Base-by-base conservation (phyloP, 441 rosid genomes). In the Erysimum pusillum region DNA sequence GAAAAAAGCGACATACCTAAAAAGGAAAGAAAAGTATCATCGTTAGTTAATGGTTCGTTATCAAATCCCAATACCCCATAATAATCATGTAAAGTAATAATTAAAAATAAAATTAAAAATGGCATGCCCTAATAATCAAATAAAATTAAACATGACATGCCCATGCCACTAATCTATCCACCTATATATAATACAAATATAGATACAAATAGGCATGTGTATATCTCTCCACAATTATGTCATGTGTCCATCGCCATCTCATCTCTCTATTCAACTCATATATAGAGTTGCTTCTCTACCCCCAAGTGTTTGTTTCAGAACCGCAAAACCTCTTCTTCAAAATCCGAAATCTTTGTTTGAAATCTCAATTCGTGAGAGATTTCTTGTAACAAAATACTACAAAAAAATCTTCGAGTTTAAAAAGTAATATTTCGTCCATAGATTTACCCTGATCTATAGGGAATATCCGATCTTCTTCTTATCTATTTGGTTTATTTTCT, bases 231-330 rank as follows among this genome's bases (percentile, higher is more conserved):
- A 6, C 36, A 35, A 44, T 54, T 65, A 65, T 56, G 51, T 65
- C 71, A 63, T 73, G 56, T 53, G 39, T 73, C 77, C 65, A 73
- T 63, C 63, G 44, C 71, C 46, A 64, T 65, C 71, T 65, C 63
- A 73, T 73, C 49, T 65, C 59, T n/a, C 38, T 31, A 52, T 41
- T 15, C 42, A 63, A 52, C 44, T 52, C 45, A 41, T 73, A 73
- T 73, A 74, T 45, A 65, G 72, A 74, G 51, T 65, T 56, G 25
- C 41, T 73, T 62, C 51, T 73, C 71, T n/a, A 6, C 38, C 31
- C 64, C 57, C 51, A 74, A 65, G 72, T 57, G 78, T 66, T 57
- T 74, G 59, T 63, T 66, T 65, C 41, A 56, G 60, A 74, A 65
- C 72, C 72, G 58, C 39, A 44, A 56, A 59, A 20, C 72, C 46